Base-by-base conservation (phyloP, 345 rosid genomes). In the Corchorus capsularis region DNA sequence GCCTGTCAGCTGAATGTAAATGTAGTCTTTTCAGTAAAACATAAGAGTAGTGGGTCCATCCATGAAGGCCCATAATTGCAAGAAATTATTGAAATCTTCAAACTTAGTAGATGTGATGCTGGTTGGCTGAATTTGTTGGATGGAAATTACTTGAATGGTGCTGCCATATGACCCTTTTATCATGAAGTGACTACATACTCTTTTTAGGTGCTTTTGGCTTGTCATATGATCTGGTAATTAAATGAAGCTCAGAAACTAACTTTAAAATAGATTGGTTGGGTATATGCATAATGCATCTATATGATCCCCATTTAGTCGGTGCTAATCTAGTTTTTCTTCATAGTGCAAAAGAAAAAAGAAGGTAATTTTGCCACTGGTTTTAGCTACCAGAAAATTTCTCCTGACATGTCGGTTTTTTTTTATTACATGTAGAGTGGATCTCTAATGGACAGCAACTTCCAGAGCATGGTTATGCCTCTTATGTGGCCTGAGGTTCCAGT, bases 401-500 rank as follows among this genome's bases (percentile, higher is more conserved):
- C 52, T 74, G 54, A 77, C 71, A 46, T 54, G 43, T 59, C 14
- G 20, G 63, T 63, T 5, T 12, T 49, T 17, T 65, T 59, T 75
- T 17, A 47, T 35, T 76, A 69, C 75, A 57, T 76, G 80, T 84
- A 96, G 98, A 81, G 75, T 60, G 95, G 88, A 79, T 83, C 94
- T 55, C 68, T 89, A 65, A 80, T 86, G 74, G 98, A 92, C 11
- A 78, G 89, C 75, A 90, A 84, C 85, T 89, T 89, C 72, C 81
- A 84, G 34, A 67, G 85, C 80, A 86, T 89, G 86, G 75, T 78
- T 61, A 81, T 86, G 90, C 97, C 95, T 78, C 74, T 80, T 17
- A 83, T 83, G 81, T 89, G 93, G 93, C 87, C 97, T 55, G 94
- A 90, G 73, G 83, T 82, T 69, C 88, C 83, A 77, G 82, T 69